Percentiles rank a stretch among this genome's conserved stretches.
phyloP scores from a whole-genome alignment of 2,329 filamentous ascomycete species.

The Plectosphaerella sp. region DNA sequence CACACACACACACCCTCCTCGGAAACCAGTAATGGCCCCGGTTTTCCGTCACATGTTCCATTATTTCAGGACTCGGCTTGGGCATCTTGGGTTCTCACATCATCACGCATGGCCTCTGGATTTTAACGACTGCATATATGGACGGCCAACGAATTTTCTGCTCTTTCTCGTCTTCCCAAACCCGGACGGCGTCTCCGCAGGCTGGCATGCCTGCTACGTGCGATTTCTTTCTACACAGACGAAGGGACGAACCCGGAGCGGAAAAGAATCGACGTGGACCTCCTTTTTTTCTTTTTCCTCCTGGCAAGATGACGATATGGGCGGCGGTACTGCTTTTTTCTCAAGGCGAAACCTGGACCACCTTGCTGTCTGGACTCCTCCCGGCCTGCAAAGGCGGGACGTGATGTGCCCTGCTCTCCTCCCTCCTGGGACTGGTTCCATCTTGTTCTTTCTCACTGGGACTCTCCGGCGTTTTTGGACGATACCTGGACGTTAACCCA shows the following conservation, averaged over 20 bases:
- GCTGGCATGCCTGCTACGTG: constrained; percentile 8
- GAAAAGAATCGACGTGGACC: constrained; percentile 7
- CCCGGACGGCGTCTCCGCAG: neutral
- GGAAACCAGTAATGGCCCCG: neutral
- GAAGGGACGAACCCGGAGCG: constrained; percentile 7
- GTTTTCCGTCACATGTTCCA: neutral
- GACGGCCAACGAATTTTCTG: constrained; percentile 10
- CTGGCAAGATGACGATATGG: constrained; percentile 2
- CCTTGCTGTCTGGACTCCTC: constrained; percentile 12
- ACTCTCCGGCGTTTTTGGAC: constrained; percentile 11
- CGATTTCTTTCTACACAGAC: constrained; percentile 5
- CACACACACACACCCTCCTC: neutral
- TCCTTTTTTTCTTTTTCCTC: neutral
- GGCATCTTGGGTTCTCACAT: neutral
- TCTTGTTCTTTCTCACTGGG: constrained; percentile 7
- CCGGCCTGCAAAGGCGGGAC: constrained; percentile 6
- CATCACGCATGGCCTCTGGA: constrained; percentile 6
- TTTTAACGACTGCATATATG: constrained; percentile 15
- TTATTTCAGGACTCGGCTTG: neutral
- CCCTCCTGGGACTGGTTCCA: constrained; percentile 7
- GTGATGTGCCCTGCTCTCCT: constrained; percentile 8
- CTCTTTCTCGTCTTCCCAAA: neutral
- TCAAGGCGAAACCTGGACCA: constrained; percentile 2
- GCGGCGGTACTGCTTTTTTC: constrained; percentile 4
- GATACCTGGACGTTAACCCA: constrained; percentile 6